phyloP scores from a whole-genome alignment of 768 basidiomycete genomes.

The Coprinellus aureogranulatus region DNA sequence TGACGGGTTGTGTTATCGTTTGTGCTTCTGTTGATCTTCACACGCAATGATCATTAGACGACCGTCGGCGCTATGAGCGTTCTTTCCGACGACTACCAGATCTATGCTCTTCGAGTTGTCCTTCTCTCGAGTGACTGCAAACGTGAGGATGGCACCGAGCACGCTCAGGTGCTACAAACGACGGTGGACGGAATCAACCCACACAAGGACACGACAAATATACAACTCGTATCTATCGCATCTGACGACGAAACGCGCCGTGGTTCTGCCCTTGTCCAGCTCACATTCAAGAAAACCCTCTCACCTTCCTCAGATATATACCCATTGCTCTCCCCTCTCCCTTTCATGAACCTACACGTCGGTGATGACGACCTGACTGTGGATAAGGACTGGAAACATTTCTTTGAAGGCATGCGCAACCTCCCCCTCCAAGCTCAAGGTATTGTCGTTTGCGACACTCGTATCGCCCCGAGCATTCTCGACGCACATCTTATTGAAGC shows the following conservation, averaged over 20 bases:
- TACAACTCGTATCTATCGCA: constrained; percentile 17
- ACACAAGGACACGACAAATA: no score
- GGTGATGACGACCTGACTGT: constrained; percentile 33
- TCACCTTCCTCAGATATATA: constrained; percentile 21
- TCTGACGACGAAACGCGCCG: constrained; percentile 24
- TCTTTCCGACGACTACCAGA: background rate
- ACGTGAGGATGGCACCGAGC: constrained; percentile 17
- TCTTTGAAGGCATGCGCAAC: constrained; percentile 30
- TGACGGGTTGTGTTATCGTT: constrained; percentile 9
- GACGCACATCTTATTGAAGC: no score
- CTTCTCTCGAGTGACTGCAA: constrained; percentile 26
- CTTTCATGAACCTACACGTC: constrained; percentile 27
- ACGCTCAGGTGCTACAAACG: background rate
- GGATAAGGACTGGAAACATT: constrained; percentile 35
- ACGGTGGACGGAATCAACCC: no score
- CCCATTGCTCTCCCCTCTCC: constrained; percentile 15
- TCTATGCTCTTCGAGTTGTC: constrained; percentile 21
- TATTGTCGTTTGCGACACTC: no score
- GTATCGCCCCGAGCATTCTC: no score
- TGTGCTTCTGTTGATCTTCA: constrained; percentile 14
- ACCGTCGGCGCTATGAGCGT: no score
- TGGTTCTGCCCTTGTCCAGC: constrained; percentile 20
- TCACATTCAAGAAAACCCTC: constrained; percentile 21
- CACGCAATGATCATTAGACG: no score
- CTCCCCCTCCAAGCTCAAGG: constrained; percentile 13